A percentile compares a stretch with the other conserved stretches of the same genome.
These are phyloP conservation scores for Fraxinus dipetala DNA, from an alignment of 305 asterid species.

Conservation along the genomic window DNA sequence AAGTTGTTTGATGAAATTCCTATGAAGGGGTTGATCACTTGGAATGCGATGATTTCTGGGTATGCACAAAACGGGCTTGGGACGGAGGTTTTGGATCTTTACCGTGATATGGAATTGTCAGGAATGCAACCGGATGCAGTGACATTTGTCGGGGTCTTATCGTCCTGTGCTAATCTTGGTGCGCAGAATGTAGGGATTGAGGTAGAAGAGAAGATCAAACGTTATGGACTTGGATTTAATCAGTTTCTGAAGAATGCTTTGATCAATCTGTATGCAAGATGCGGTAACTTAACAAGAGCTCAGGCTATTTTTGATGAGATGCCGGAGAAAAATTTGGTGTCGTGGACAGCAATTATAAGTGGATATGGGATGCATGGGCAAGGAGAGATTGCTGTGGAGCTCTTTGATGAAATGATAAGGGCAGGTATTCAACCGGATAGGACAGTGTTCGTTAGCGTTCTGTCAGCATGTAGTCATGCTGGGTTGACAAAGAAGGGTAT, in stretches of 20 bases:
- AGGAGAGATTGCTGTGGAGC: conserved; percentile 59
- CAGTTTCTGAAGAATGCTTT: conserved; percentile 65
- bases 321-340: conserved; percentile 61
- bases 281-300: conserved; percentile 72
- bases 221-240: conserved; percentile 41
- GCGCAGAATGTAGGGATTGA: conserved; percentile 57
- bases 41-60: conserved; percentile 94
- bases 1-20: conserved; percentile 55
- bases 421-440: conserved; percentile 60
- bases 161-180: conserved; percentile 85
- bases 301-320: conserved; percentile 53
- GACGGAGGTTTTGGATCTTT: conserved; percentile 58
- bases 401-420: conserved; percentile 67
- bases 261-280: conserved; percentile 81
- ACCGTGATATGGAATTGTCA: conserved; percentile 50
- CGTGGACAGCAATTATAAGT: conserved; percentile 89
- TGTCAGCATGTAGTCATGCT: conserved; percentile 83
- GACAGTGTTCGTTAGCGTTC: conserved; percentile 60
- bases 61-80: conserved; percentile 81
- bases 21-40: conserved; percentile 60
- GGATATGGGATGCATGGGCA: conserved; percentile 86
- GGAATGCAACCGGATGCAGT: conserved; percentile 66
- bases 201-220: conserved; percentile 52
- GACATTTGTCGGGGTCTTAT: conserved; percentile 71
- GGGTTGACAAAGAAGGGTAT: conserved; percentile 72